These are phyloP conservation scores for Gymnopilus junonius DNA, from an alignment of 768 basidiomycete species.

Conservation along the genomic window DNA sequence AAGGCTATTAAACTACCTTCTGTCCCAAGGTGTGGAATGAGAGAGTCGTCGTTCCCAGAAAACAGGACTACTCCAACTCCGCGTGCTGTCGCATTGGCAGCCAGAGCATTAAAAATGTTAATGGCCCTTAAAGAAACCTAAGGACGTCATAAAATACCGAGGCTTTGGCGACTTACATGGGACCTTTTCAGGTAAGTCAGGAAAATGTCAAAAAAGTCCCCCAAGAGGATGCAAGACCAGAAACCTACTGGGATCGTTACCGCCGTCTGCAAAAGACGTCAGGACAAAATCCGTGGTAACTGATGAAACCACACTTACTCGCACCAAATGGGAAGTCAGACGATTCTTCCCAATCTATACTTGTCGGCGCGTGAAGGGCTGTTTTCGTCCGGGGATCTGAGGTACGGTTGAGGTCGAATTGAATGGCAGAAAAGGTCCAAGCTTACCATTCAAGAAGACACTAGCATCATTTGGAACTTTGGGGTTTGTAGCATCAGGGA, in stretches of 20 bases:
- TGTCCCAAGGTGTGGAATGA: conserved; percentile 64
- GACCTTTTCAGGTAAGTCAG: conserved; percentile 6
- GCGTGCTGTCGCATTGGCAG: conserved; percentile 60
- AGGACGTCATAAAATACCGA: neutral
- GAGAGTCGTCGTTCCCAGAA: conserved; percentile 73
- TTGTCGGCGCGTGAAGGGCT: conserved; percentile 73
- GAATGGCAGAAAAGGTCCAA: neutral
- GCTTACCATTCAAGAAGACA: conserved; percentile 66
- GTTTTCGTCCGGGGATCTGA: conserved; percentile 57
- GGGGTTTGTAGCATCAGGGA: conserved; percentile 61
- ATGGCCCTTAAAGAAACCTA: conserved; percentile 50
- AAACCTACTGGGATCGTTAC: conserved; percentile 40
- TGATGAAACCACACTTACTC: conserved; percentile 26
- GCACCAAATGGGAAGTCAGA: conserved; percentile 42
- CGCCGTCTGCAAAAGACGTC: conserved; percentile 10
- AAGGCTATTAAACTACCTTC: conserved; percentile 48
- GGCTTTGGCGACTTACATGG: conserved; percentile 16
- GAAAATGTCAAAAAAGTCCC: neutral
- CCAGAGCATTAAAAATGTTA: conserved; percentile 66
- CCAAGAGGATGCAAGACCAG: neutral
- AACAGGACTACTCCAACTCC: conserved; percentile 59
- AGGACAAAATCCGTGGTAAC: neutral
- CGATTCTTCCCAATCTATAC: conserved; percentile 46
- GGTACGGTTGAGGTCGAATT: neutral
- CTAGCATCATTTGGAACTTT: conserved; percentile 51